Percentiles rank a stretch among this genome's conserved stretches.
These are phyloP conservation scores for Hypsizygus ulmarius DNA, from an alignment of 1,284 basidiomycete species.

Conservation along the genomic window DNA sequence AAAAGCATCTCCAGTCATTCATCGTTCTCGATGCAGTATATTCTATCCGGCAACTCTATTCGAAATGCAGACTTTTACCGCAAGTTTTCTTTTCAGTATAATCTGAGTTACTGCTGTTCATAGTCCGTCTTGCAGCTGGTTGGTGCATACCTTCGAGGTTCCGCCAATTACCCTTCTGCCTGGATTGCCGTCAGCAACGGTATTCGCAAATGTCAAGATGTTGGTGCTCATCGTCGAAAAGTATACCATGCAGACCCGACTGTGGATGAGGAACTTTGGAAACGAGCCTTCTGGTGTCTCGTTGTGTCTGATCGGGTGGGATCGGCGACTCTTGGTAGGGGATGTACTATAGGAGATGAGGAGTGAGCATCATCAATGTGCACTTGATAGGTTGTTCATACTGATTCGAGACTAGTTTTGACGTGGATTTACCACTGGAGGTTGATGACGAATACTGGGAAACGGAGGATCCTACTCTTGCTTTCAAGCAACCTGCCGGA, in stretches of 20 bases:
- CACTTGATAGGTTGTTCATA: slow-evolving; percentile 8
- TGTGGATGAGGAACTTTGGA: slow-evolving; percentile 70
- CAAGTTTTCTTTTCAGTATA: slow-evolving; percentile 28
- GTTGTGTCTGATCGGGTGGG: slow-evolving; percentile 62
- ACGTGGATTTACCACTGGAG: slow-evolving; percentile 75
- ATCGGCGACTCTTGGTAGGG: slow-evolving; percentile 67
- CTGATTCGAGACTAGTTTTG: slow-evolving; percentile 50
- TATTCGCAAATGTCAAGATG: slow-evolving; percentile 67
- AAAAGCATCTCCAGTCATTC: slow-evolving; percentile 37
- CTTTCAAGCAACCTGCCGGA: slow-evolving; percentile 63
- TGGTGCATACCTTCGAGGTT: slow-evolving; percentile 51
- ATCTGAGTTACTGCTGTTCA: slow-evolving; percentile 6
- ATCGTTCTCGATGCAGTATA: slow-evolving; percentile 53
- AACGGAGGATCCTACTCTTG: slow-evolving; percentile 41
- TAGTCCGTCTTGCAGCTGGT: slow-evolving; percentile 34
- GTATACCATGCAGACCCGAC: slow-evolving; percentile 46
- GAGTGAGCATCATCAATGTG: slow-evolving; percentile 51
- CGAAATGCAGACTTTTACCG: slow-evolving; percentile 67
- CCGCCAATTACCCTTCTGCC: slow-evolving; percentile 52
- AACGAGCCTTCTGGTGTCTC: slow-evolving; percentile 75
- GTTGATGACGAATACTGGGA: slow-evolving; percentile 89
- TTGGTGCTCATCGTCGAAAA: slow-evolving; percentile 63
- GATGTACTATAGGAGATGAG: slow-evolving; percentile 71
- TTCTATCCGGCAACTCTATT: slow-evolving; percentile 66
- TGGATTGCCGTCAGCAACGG: slow-evolving; percentile 71